Base-by-base conservation (phyloP, 495 filamentous ascomycete species). In the Aspergillus olivimuriae region DNA sequence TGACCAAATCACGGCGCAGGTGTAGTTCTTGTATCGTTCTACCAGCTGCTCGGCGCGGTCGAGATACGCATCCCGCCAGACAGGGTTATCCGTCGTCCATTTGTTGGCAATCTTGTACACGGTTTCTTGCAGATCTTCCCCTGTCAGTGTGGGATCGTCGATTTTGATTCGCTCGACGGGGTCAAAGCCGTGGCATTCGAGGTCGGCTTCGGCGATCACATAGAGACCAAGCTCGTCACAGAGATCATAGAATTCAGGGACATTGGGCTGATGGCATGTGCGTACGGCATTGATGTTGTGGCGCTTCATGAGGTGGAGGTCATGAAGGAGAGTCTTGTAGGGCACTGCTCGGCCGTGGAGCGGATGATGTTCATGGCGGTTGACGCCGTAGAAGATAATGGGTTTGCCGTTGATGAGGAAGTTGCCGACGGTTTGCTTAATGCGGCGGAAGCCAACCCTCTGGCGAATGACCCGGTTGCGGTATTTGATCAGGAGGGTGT, bases 71-170 rank as follows among this genome's bases (percentile, higher is more conserved):
- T 41, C 34, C 1, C 15, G 14, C 45, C 45, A 47, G 4, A 41
- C 45, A 1, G 45, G 45, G 22, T 47, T 47, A 47, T 47, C 45
- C 11, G 45, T 35, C 2, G 39, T 41, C 45, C 45, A 47, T 20
- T 26, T 17, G 10, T 18, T 21, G 5, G 39, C 39, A 4, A 23
- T 15, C 31, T 47, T 18, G 16, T 38, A 18, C 9, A 19, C 35
- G 11, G 35, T 20, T 22, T 22, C 35, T n/a, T 34, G 33, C 11
- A 4, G 33, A 0, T 34, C 33, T 4, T 4, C 9, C 7, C 33
- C 33, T 5, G 2, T 16, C 12, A 17, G 11, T 11, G 33, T 34
- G 11, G 12, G 11, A 16, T 34, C 33, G 11, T 34, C 33, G 10
- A 34, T 16, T 15, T 8, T 34, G n/a, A 34, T 14, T 8, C 15